Evolutionary conservation across 306 rosid species (phyloP).

Genomic region (Pachyrhizus erosus): DNA sequence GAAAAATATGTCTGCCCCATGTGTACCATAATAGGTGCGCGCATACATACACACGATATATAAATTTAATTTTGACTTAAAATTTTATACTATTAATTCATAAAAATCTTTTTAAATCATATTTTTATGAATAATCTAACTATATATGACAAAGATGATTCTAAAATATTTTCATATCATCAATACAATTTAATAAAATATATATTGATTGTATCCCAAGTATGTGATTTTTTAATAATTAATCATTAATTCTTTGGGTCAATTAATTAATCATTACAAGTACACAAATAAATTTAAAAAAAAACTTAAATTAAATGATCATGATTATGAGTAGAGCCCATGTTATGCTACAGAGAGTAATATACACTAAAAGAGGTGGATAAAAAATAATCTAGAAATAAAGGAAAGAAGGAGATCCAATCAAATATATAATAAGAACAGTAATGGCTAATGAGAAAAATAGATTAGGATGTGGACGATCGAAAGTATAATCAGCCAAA

Average conservation of each 20-base stretch:
- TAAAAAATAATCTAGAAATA: not conserved
- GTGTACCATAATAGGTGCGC: not conserved
- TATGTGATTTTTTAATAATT: not conserved
- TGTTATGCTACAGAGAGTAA: not conserved
- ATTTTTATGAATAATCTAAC: not conserved
- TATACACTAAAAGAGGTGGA: not conserved
- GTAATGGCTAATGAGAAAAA: not conserved
- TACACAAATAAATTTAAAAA: too few species aligned
- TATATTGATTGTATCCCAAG: not conserved
- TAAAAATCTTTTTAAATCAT: not conserved
- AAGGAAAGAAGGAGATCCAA: not conserved
- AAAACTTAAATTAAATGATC: too few species aligned
- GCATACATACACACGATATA: not conserved
- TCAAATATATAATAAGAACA: not conserved
- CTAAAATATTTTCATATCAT: too few species aligned
- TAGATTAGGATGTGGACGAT: not conserved
- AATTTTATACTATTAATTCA: too few species aligned
- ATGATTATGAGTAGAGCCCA: not conserved
- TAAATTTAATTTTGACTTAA: too few species aligned
- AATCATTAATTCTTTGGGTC: too few species aligned
- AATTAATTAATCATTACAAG: not conserved
- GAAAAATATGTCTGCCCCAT: not conserved
- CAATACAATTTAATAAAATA: not conserved
- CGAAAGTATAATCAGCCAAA: not conserved
- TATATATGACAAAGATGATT: too few species aligned